Evolutionary conservation across 441 rosid genomes (phyloP), one percentile per base, ranked within the genome.

Genomic region (Jatropha podagrica): DNA sequence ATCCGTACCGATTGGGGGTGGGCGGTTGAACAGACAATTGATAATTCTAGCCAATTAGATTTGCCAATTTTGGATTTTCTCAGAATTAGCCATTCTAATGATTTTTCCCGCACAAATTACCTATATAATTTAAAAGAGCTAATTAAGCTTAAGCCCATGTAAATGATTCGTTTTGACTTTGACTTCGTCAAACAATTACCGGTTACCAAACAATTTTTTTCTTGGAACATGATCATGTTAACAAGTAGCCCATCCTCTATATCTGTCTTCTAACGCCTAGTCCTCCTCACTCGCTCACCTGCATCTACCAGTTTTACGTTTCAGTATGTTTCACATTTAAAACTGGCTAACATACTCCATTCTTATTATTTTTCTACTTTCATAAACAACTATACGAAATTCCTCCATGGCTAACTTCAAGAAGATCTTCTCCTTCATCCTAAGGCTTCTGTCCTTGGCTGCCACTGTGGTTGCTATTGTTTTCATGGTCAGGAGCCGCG

Each of bases 401-500:
- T 44, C 48, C 37, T 23, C 68, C 59, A 85, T 84, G 88, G 81
- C 76, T 41, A 80, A 74, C 74, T 18, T 65, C 13, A 81, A 69
- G 71, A 74, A 74, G 71, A 41, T 76, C 51, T 72, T 85, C 75
- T 54, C 58, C 49, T 68, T 64, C 20, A 60, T 83, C 44, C 80
- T 89, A 17, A 81, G 93, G 88, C 77, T 86, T 42, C 61, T 86
- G 1, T 86, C 90, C 11, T 69, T 86, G 48, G 86, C 82, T 68
- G 87, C 88, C 14, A 77, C 85, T 10, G 59, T 81, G 12, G 72
- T 86, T 14, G 88, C 93, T n/a, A 18, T 82, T 12, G 82, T 74
- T 9, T 32, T 81, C 51, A 89, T 89, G 91, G 76, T 81, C 32
- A 83, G 85, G 1, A 83, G 87, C 81, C 91, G 79, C 9, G 87